Base-by-base conservation (phyloP, 352 stramenopile genomes). In the Phytophthora uliginosa region DNA sequence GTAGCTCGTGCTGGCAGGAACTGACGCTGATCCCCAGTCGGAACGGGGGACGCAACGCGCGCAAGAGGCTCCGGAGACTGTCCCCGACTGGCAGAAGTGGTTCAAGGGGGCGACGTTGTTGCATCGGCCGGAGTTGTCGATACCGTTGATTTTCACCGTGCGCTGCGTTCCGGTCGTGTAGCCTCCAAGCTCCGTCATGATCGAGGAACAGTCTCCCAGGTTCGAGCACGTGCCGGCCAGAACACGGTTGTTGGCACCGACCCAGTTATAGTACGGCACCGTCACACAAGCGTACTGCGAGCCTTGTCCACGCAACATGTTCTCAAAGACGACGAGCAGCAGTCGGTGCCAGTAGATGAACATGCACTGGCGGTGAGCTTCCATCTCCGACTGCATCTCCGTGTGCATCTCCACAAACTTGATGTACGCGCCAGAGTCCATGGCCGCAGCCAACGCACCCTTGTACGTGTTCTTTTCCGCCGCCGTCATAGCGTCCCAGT, bases 311-410 rank as follows among this genome's bases (percentile, higher is more conserved):
- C 89, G 90, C 4, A 97, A 73, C 87, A 97, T 95, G 73, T 95
- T 97, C 66, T 97, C 90, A 56, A 92, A 97, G 1, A 42, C 84
- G 0, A 85, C 40, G 0, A 97, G 76, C 7, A 95, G 76, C 2
- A 82, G 66, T 15, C 88, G 86, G 56, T 95, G 88, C 90, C 90
- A 97, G 77, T 93, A 95, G 42, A 92, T 82, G 67, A 95, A 95
- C 83, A 95, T 93, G 59, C 87, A 94, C 73, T 89, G 79, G 12
- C 76, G 70, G 40, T 93, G 82, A 1, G 83, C 85, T 54, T 91
- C 75, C 57, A 63, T 66, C 36, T 88, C 78, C 15, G 83, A 90
- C 60, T 74, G 74, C 76, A 85, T 84, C 56, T 93, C 85, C 3
- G 79, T 89, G 69, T 92, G 85, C 66, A 92, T 88, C 63, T 86